A percentile compares a stretch with the other conserved stretches of the same genome.
Evolutionary conservation across 2,329 filamentous ascomycete genomes (phyloP).

Genomic region (Plectosphaerella sp.): DNA sequence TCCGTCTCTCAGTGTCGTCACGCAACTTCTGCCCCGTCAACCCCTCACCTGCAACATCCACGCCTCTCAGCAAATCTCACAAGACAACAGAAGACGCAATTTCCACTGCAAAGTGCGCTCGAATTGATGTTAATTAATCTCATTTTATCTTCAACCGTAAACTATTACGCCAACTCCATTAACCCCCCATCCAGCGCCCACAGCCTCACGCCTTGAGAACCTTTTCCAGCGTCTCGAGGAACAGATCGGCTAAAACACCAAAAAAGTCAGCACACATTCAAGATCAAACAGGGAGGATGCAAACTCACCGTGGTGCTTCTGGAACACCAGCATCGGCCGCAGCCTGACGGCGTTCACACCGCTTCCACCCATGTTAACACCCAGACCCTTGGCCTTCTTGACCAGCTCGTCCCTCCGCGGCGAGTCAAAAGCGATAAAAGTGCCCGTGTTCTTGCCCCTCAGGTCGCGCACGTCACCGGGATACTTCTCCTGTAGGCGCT

Average conservation of each 20-base stretch:
- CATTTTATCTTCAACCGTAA: neutral
- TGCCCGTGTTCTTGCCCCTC: constrained; percentile 69
- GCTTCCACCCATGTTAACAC: constrained; percentile 73
- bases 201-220: constrained; percentile 44
- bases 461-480: constrained; percentile 69
- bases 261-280: neutral
- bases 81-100: neutral
- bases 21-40: neutral
- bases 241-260: constrained; percentile 59
- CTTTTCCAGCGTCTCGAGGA: constrained; percentile 76
- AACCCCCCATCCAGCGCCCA: neutral
- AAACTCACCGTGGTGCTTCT: constrained; percentile 56
- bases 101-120: neutral
- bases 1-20: no score
- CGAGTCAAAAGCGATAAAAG: constrained; percentile 78
- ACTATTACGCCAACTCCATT: neutral
- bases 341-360: constrained; percentile 66
- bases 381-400: constrained; percentile 64
- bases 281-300: neutral
- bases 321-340: constrained; percentile 79
- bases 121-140: neutral
- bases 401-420: constrained; percentile 65
- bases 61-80: no score
- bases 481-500: constrained; percentile 58
- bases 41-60: neutral